Percentiles rank a stretch among this genome's conserved stretches.
These are phyloP conservation scores for Nemophila menziesii DNA, from an alignment of 257 asterid genomes.

Conservation along the genomic window DNA sequence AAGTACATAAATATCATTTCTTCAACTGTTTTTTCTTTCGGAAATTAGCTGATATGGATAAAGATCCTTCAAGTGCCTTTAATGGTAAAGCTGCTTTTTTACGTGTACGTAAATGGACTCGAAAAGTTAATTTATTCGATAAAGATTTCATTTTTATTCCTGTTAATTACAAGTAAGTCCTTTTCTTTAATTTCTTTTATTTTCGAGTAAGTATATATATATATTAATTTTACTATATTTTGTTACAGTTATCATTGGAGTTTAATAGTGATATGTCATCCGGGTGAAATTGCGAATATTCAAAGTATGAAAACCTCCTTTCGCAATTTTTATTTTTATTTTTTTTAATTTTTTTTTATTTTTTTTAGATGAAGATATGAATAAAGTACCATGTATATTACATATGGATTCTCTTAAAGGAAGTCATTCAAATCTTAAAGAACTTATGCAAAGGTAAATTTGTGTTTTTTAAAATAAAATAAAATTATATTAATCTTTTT, in stretches of 20 bases:
- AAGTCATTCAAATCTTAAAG: slow-evolving; percentile 33
- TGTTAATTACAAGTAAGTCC: slow-evolving; percentile 76
- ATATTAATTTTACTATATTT: slow-evolving; percentile 1
- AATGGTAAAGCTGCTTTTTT: slow-evolving; percentile 83
- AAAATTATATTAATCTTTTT: too few species aligned
- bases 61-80: slow-evolving; percentile 76
- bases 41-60: slow-evolving; percentile 87
- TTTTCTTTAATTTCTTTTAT: slow-evolving; percentile 1
- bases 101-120: slow-evolving; percentile 98
- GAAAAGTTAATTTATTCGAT: slow-evolving; percentile 73
- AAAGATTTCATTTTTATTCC: slow-evolving; percentile 89
- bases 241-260: slow-evolving; percentile 90
- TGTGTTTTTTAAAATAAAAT: too few species aligned
- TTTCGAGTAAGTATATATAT: neutral
- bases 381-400: slow-evolving; percentile 35
- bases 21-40: slow-evolving; percentile 94
- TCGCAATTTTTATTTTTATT: slow-evolving; percentile 4
- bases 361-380: slow-evolving; percentile 37
- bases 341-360: too few species aligned
- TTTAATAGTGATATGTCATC: slow-evolving; percentile 76
- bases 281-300: slow-evolving; percentile 56
- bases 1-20: slow-evolving; percentile 59
- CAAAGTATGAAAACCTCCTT: slow-evolving; percentile 47
- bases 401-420: slow-evolving; percentile 45
- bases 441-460: slow-evolving; percentile 30